Base-by-base conservation (phyloP, 768 basidiomycete genomes). In the Collybiopsis confluens region DNA sequence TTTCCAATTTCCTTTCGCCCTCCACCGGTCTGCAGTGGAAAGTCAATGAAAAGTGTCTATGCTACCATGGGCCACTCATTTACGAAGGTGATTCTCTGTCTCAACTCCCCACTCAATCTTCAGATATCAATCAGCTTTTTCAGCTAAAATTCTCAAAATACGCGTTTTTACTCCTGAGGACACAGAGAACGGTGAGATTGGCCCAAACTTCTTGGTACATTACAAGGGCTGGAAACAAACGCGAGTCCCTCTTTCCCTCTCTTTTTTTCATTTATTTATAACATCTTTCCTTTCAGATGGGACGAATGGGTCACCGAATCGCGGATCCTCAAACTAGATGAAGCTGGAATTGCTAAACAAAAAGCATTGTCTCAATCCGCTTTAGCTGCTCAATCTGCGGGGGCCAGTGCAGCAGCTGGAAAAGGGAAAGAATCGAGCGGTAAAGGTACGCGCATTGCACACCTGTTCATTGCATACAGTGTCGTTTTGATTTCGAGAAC, bases 141-240 rank as follows among this genome's bases (percentile, higher is more conserved):
- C 23, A 48, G 47, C 95, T 10, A 96, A 98, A 69, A 76, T 98
- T n/a, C 78, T 95, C 59, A 76, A 78, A 58, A 66, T 70, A 2
- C 83, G 86, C 55, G 77, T 72, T 37, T 86, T 83, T 70, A 82
- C 85, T 55, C 85, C 87, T 60, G 68, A 74, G 16, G 84, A 74
- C 52, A 80, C 85, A 1, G 75, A 80, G 38, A 77, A 80, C 4
- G 82, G 84, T 5, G 66, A 69, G 9, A 68, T 79, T 2, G 96
- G 95, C 5, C 81, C 83, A 3, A 92, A 96, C 62, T 98, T 92
- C 70, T 86, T 90, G 56, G 95, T 99, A 36, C 97, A 99, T 68
- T 99, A 99, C 78, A 97, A 98, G 70, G 97, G 97, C 8, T 99
- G 97, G 97, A 99, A 98, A 68, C 90, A 92, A 68, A 95, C 92